Percentiles rank a stretch among this genome's conserved stretches.
Conservation (phyloP, 164 flowering plant genomes). For the Dillenia turbinata region DNA sequence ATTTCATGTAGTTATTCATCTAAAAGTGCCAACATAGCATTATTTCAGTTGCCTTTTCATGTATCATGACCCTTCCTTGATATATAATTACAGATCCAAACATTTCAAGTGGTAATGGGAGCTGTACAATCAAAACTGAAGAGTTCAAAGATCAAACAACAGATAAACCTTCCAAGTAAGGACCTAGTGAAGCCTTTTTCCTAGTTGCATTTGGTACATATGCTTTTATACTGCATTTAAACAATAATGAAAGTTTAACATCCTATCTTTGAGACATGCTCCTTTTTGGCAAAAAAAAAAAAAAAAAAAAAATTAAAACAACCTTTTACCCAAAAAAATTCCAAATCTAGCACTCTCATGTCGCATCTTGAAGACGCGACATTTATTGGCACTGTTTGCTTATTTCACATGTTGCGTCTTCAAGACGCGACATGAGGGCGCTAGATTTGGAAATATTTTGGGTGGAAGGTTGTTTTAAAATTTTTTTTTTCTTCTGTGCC, state of each 20-base stretch:
- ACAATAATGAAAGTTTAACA: not conserved
- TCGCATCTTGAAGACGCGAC: too few relatives aligned
- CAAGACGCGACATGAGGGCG: too few relatives aligned
- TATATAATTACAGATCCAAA: slow-evolving; percentile 18
- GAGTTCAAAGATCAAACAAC: slow-evolving; percentile 16
- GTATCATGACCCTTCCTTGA: slow-evolving; percentile 1
- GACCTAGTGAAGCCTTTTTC: slow-evolving; percentile 2
- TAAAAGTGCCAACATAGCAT: not conserved
- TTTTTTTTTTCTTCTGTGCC: too few relatives aligned
- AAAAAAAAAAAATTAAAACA: too few relatives aligned
- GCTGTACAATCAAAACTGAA: slow-evolving; percentile 8
- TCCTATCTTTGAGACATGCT: too few relatives aligned
- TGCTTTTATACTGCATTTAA: not conserved
- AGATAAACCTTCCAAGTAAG: slow-evolving; percentile 32
- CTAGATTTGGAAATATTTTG: too few relatives aligned
- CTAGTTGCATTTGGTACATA: not conserved
- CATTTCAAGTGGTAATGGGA: slow-evolving; percentile 21
- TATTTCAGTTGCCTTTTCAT: not conserved
- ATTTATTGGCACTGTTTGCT: too few relatives aligned
- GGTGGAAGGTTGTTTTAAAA: too few relatives aligned
- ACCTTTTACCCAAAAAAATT: too few relatives aligned
- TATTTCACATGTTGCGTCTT: too few relatives aligned
- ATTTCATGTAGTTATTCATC: slow-evolving; percentile 3
- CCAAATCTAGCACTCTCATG: too few relatives aligned
- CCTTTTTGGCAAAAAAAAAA: too few relatives aligned